Base-by-base conservation (phyloP, 2,329 filamentous ascomycete genomes). In the Lecanicillium sp. region DNA sequence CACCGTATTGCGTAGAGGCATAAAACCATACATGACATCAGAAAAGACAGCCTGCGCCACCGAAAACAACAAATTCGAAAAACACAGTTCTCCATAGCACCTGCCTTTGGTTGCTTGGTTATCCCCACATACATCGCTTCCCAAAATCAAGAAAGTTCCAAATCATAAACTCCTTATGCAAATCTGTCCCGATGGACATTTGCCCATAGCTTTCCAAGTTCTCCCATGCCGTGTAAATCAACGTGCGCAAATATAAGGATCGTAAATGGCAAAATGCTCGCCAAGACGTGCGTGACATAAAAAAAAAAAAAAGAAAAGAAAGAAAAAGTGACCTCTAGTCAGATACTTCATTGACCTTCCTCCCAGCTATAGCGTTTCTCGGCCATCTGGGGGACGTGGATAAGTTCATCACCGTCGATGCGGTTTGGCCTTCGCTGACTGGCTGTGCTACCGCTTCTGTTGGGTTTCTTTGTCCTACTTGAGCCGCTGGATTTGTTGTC, bases 281-380 rank as follows among this genome's bases (percentile, higher is more conserved):
- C 18, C 15, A 33, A 41, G 28, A n/a, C n/a, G n/a, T n/a, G n/a
- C n/a, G n/a, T n/a, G 31, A 30, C 32, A 42, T 29, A 29, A 29
- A 38, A 20, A 31, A 34, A 25, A 37, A 36, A 41, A n/a, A 31
- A 37, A 30, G 32, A 29, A 38, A 20, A 31, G 32, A 25, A 37
- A 36, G 40, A 34, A 13, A 19, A n/a, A n/a, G n/a, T n/a, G n/a
- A n/a, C 6, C 16, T 29, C 20, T 34, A 22, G 27, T 13, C 20
- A n/a, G n/a, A n/a, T 33, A 15, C 6, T 5, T 49, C 42, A 49
- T 43, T 44, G 38, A 20, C 58, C 54, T 5, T 65, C 57, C 46
- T 73, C 70, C 69, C 70, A 74, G 44, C 70, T 73, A 38, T 71
- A 74, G 27, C 70, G 57, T 44, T 59, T 64, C 22, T 63, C 63